Evolutionary conservation across 2,329 filamentous ascomycete genomes (phyloP).

Genomic region (Chaetothyriales sp.): DNA sequence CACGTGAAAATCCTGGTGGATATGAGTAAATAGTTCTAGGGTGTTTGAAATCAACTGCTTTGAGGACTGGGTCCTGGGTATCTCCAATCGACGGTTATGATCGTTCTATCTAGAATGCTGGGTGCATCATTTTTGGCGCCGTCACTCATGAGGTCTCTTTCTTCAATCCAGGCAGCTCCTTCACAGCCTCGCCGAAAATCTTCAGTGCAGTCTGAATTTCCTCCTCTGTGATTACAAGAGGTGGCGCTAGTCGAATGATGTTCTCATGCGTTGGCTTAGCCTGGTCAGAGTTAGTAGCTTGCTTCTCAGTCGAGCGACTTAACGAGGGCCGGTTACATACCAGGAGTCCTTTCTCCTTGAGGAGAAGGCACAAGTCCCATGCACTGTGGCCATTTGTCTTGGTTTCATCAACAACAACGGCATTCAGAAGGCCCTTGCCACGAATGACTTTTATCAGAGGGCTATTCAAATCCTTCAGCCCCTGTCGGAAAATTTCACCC

Average conservation of each 20-base stretch:
- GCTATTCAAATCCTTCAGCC: slow-evolving; percentile 57
- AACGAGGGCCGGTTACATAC: slow-evolving; percentile 39
- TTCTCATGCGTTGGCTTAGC: slow-evolving; percentile 98
- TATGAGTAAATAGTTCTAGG: neutral
- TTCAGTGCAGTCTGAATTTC: slow-evolving; percentile 62
- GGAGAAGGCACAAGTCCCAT: slow-evolving; percentile 90
- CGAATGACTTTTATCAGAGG: slow-evolving; percentile 70
- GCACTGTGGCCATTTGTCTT: slow-evolving; percentile 73
- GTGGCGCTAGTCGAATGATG: slow-evolving; percentile 95
- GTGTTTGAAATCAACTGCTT: neutral
- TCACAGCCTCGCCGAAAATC: slow-evolving; percentile 69
- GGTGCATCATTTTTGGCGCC: neutral
- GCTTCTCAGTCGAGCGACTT: neutral
- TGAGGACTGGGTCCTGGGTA: neutral
- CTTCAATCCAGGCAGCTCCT: slow-evolving; percentile 59
- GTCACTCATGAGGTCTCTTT: slow-evolving; percentile 28
- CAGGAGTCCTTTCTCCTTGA: slow-evolving; percentile 89
- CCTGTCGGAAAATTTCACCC: slow-evolving; percentile 69
- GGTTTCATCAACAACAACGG: slow-evolving; percentile 84
- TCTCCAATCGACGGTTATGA: neutral
- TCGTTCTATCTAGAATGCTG: neutral
- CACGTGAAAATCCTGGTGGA: slow-evolving; percentile 48
- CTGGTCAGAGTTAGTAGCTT: slow-evolving; percentile 31
- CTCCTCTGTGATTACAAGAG: slow-evolving; percentile 79
- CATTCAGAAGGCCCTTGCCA: slow-evolving; percentile 88